phyloP scores from a whole-genome alignment of 768 basidiomycete species.

The Suillus luteus region DNA sequence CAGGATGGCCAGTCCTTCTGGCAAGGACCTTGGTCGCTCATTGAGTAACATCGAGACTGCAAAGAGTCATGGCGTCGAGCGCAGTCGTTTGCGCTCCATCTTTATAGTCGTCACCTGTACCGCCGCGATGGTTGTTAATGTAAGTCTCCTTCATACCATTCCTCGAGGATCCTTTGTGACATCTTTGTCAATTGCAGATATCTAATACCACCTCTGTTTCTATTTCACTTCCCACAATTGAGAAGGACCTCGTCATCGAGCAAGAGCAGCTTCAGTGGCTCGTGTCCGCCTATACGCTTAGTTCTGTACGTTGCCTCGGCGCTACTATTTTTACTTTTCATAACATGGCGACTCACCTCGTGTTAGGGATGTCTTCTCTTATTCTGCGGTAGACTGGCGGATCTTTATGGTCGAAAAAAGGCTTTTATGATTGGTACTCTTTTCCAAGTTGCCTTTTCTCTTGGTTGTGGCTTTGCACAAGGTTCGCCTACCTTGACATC shows the following conservation, averaged over 20 bases:
- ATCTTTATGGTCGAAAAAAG: slow-evolving; percentile 74
- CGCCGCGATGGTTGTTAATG: slow-evolving; percentile 40
- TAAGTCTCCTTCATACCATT: slow-evolving; percentile 19
- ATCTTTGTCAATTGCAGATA: slow-evolving; percentile 18
- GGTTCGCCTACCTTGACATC: slow-evolving; percentile 32
- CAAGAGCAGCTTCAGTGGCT: slow-evolving; percentile 67
- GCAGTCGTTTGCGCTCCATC: slow-evolving; percentile 29
- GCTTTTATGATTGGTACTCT: slow-evolving; percentile 63
- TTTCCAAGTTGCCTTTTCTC: slow-evolving; percentile 54
- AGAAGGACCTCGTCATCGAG: slow-evolving; percentile 46
- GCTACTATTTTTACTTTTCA: not conserved
- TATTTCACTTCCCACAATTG: slow-evolving; percentile 57
- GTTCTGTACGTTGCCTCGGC: slow-evolving; percentile 49
- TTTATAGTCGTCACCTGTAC: slow-evolving; percentile 41
- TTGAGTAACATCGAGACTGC: slow-evolving; percentile 15
- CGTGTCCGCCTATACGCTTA: slow-evolving; percentile 64
- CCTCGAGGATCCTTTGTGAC: not conserved
- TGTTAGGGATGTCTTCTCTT: slow-evolving; percentile 74
- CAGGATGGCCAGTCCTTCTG: not conserved
- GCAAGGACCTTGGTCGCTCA: slow-evolving; percentile 19
- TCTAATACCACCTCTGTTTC: slow-evolving; percentile 45
- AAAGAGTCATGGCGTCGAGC: slow-evolving; percentile 4
- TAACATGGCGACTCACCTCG: not conserved
- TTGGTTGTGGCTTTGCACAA: slow-evolving; percentile 67
- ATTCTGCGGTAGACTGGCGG: slow-evolving; percentile 77